Evolutionary conservation across 257 asterid genomes (phyloP), one percentile per base, ranked within the genome.

Genomic region (Thymus quinquecostatus): DNA sequence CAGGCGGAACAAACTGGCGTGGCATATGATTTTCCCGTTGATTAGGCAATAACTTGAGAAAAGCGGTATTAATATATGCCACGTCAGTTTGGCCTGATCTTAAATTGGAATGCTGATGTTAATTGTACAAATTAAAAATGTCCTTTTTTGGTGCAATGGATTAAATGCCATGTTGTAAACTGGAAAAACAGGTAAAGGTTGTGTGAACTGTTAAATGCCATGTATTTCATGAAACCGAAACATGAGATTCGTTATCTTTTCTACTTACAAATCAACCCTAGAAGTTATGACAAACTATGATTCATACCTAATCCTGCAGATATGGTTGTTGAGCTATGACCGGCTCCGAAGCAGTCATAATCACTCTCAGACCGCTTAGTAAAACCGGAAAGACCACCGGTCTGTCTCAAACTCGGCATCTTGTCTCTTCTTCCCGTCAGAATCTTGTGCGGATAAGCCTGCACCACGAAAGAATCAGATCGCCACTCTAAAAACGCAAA

Each of bases 361-460:
- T 87, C 96, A 41, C 99, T 94, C 80, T 94, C 99, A 0, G 97
- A 87, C 66, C 97, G 90, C 84, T 94, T 94, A 40, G 96, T 94
- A 76, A 94, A 94, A 21, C 97, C 97, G 38, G 91, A 77, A 36
- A 94, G 86, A 30, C 98, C 98, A 55, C 87, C 75, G 1, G 97
- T 94, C 66, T 94, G 97, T 82, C 98, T 88, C 68, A 94, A 54
- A 68, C 96, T 94, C 2, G 86, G 78, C 98, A 94, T 94, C 76
- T 80, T 87, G 59, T 80, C 86, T 71, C 97, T 85, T 78, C 97
- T 84, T 66, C 98, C 98, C 0, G 98, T 94, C 79, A 94, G 79
- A 78, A 94, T 94, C 78, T 94, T 94, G 74, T 94, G 98, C 5
- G 98, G 98, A 85, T 94, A 94, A 13, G 97, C 84, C 97, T 94